Conservation (phyloP, 2,329 filamentous ascomycete species). For the Aspergillus viridinutans region DNA sequence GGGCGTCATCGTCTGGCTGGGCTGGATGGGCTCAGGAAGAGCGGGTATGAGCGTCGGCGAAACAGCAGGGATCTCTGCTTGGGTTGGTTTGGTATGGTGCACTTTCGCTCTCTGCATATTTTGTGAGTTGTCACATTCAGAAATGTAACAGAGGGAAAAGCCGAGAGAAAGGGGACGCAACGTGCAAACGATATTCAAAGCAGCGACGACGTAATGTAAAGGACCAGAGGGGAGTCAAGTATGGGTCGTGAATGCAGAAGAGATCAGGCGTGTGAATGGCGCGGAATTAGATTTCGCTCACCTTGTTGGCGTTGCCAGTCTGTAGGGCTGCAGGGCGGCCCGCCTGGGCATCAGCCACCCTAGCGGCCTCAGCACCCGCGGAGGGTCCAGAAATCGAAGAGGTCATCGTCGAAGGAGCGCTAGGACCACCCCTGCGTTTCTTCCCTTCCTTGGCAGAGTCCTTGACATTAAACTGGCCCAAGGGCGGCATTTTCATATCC, state of each 20-base stretch:
- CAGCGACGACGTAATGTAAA: not conserved
- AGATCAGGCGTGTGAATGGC: not conserved
- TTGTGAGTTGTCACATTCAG: constrained; percentile 12
- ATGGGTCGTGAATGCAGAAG: not conserved
- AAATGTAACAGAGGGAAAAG: not conserved
- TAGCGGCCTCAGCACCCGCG: constrained; percentile 26
- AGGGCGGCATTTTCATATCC: constrained; percentile 74
- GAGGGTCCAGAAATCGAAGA: constrained; percentile 32
- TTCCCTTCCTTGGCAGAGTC: constrained; percentile 87
- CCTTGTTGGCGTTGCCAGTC: constrained; percentile 49
- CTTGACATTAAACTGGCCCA: constrained; percentile 85
- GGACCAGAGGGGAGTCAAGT: not conserved
- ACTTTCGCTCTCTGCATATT: constrained; percentile 67
- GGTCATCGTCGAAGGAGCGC: constrained; percentile 30
- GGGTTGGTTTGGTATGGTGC: constrained; percentile 60
- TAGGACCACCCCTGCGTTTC: constrained; percentile 67
- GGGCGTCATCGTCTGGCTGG: constrained; percentile 67
- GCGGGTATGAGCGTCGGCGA: constrained; percentile 86
- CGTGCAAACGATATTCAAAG: not conserved
- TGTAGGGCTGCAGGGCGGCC: constrained; percentile 35
- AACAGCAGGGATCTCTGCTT: constrained; percentile 57
- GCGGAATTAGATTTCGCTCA: constrained; percentile 26
- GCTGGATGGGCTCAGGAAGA: constrained; percentile 80
- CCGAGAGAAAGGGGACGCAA: not conserved
- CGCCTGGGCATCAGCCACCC: constrained; percentile 31